These are phyloP conservation scores for Oehlia diaphana DNA, from an alignment of 192 early-diverging fungal species.

Conservation along the genomic window DNA sequence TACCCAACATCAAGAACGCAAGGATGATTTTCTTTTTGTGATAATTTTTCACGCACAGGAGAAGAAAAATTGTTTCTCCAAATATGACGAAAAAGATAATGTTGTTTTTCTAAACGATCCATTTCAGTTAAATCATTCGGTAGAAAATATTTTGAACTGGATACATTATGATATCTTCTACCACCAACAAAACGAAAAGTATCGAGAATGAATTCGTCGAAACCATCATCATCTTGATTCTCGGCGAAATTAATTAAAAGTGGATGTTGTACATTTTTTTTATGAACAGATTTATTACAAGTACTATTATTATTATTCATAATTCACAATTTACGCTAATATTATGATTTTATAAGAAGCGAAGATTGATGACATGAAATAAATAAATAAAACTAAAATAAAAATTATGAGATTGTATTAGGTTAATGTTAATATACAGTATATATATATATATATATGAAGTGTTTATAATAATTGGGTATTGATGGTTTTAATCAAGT, in stretches of 20 bases:
- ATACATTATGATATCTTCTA: constrained; percentile 42
- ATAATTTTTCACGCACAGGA: neutral
- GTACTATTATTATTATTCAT: neutral
- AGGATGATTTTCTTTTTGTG: neutral
- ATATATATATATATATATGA: no score
- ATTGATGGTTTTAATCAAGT: no score
- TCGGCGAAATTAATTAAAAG: neutral
- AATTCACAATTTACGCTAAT: neutral
- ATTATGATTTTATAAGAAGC: no score
- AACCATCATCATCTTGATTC: neutral
- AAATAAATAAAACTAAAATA: no score
- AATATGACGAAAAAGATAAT: constrained; percentile 12
- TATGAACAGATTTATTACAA: neutral
- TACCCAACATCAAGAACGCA: constrained; percentile 25
- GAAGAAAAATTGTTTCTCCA: constrained; percentile 10
- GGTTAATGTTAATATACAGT: no score
- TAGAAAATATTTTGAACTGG: constrained; percentile 40
- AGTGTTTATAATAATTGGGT: no score
- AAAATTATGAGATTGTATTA: no score
- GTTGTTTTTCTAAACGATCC: constrained; percentile 32
- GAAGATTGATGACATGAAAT: no score
- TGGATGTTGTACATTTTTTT: neutral
- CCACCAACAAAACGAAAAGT: constrained; percentile 24
- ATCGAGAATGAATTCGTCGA: constrained; percentile 9
- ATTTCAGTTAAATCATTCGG: constrained; percentile 50